phyloP scores from a whole-genome alignment of 2,329 filamentous ascomycete genomes.

The Colletotrichum australisinense region DNA sequence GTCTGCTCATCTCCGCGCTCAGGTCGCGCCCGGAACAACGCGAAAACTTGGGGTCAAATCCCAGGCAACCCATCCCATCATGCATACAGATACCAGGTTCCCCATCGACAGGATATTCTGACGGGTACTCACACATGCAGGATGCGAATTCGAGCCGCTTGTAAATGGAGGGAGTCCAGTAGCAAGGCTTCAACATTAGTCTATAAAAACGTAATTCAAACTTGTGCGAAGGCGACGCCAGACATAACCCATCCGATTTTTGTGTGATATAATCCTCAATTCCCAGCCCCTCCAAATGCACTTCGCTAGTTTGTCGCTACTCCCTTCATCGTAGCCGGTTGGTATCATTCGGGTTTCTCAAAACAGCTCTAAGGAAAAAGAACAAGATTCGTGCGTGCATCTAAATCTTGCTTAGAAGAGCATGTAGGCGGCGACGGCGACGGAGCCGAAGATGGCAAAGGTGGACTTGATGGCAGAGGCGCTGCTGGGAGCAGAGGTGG shows the following conservation, averaged over 20 bases:
- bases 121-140: neutral
- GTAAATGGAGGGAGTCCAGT: slow-evolving; percentile 35
- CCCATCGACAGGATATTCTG: neutral
- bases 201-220: slow-evolving; percentile 23
- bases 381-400: slow-evolving; percentile 13
- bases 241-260: slow-evolving; percentile 32
- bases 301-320: slow-evolving; percentile 13
- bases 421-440: slow-evolving; percentile 34
- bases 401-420: slow-evolving; percentile 27
- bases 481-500: slow-evolving; percentile 25
- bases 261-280: slow-evolving; percentile 21
- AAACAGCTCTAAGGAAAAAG: slow-evolving; percentile 15
- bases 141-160: slow-evolving; percentile 1
- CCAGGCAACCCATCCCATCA: neutral
- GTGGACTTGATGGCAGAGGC: slow-evolving; percentile 32
- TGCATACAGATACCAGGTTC: neutral
- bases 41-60: slow-evolving; percentile 3
- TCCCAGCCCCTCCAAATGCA: slow-evolving; percentile 4
- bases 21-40: neutral
- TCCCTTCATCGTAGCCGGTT: slow-evolving; percentile 24
- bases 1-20: slow-evolving; percentile 29
- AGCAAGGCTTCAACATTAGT: slow-evolving; percentile 35
- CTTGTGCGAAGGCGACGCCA: slow-evolving; percentile 22
- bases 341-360: slow-evolving; percentile 33
- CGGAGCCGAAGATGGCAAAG: slow-evolving; percentile 33